Base-by-base conservation (phyloP, 2,329 filamentous ascomycete species). In the Penicillium fuscoglaucum region DNA sequence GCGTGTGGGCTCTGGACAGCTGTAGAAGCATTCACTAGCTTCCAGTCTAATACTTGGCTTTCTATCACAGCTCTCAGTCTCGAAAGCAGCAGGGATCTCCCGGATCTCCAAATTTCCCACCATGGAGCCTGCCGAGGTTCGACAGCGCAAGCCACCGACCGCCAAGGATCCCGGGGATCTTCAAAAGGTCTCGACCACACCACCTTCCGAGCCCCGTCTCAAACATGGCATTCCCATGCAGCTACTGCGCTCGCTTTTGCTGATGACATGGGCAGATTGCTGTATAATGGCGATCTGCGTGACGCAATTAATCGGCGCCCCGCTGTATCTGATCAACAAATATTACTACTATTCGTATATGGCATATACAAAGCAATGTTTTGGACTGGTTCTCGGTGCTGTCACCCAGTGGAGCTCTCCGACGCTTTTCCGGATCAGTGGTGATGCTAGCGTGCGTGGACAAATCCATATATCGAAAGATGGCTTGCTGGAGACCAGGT, bases 321-420 rank as follows among this genome's bases (percentile, higher is more conserved):
- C 85, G 0, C 72, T 88, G 33, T 87, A 87, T 68, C 71, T 87
- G 53, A 80, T 86, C 67, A 83, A 85, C 64, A 82, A 81, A 54
- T 78, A 83, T 47, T 86, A 83, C 67, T 88, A 86, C 70, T 84
- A 88, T 67, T 78, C 80, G 10, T 88, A 85, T 68, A 88, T 88
- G 82, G 83, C 85, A 24, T 83, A 84, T 69, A 88, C 86, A 19
- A 88, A 88, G 70, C 82, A 87, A 69, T 84, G 80, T 6, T 88
- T 88, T 68, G 85, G 83, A 0, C 76, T 88, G n/a, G 76, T 86
- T 24, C 81, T 86, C 57, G 84, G 82, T 3, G 84, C 84, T 40
- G 76, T 87, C 58, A 87, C 84, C 3, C 80, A 87, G 66, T 87
- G 83, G 83, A 86, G 84, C 70, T 80, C 82, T 45, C 86, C 86